These are phyloP conservation scores for Fusarium azukiicola DNA, from an alignment of 2,329 filamentous ascomycete genomes.

Conservation along the genomic window DNA sequence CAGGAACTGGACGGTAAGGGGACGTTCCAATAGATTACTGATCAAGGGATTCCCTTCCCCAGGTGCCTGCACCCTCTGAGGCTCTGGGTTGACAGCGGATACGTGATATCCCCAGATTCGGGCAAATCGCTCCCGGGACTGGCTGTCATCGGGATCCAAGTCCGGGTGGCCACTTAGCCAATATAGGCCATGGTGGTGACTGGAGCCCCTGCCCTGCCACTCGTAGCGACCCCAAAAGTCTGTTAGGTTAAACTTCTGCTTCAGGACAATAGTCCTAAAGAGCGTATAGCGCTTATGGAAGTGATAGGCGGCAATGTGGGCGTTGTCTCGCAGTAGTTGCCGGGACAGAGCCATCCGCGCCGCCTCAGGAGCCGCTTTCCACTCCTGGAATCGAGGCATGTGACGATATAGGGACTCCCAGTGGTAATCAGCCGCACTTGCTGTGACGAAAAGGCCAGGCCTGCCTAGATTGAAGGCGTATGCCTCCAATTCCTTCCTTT, in stretches of 20 bases:
- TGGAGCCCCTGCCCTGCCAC: neutral
- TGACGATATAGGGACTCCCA: constrained; percentile 3
- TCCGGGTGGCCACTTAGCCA: no score
- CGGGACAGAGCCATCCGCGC: constrained; percentile 1
- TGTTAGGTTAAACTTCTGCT: neutral
- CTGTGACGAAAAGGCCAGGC: neutral
- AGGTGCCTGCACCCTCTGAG: no score
- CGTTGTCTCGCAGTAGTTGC: constrained; percentile 7
- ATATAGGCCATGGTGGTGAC: neutral
- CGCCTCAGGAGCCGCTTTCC: constrained; percentile 1
- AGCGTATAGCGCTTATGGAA: constrained; percentile 23
- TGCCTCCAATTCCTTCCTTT: constrained; percentile 17
- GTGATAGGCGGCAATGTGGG: constrained; percentile 16
- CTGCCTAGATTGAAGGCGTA: neutral
- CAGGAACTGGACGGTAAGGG: no score
- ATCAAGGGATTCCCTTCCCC: no score
- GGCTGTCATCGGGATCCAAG: no score
- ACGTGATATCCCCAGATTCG: no score
- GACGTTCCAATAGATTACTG: no score
- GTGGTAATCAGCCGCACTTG: neutral
- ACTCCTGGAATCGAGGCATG: neutral
- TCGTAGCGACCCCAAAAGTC: neutral
- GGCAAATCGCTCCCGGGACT: no score
- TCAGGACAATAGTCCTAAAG: constrained; percentile 11
- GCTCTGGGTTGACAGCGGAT: no score